Evolutionary conservation across 2,329 filamentous ascomycete genomes (phyloP).

Genomic region (Colletotrichum sp.): DNA sequence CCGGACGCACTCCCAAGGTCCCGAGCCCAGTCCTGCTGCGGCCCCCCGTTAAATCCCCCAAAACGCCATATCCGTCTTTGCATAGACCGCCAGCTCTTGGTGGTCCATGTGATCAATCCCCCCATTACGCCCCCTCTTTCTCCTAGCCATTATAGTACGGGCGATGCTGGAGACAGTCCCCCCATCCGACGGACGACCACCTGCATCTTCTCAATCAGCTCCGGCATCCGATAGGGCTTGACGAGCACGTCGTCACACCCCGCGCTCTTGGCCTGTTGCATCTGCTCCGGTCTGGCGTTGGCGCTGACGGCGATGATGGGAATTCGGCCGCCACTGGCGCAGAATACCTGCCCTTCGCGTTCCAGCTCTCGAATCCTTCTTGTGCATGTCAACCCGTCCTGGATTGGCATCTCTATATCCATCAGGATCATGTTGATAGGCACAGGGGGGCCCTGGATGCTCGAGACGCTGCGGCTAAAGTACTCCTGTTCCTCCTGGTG

Average conservation of each 20-base stretch:
- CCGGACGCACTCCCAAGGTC: conserved; percentile 1
- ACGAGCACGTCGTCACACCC: conserved; percentile 69
- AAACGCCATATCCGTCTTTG: conserved; percentile 8
- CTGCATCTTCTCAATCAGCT: conserved; percentile 64
- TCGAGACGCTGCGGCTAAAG: neutral
- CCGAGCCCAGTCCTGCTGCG: conserved; percentile 12
- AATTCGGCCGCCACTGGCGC: conserved; percentile 50
- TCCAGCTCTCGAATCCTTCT: conserved; percentile 67
- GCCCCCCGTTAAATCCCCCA: neutral
- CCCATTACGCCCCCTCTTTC: neutral
- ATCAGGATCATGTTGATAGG: conserved; percentile 69
- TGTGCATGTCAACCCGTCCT: conserved; percentile 72
- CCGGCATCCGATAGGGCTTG: conserved; percentile 72
- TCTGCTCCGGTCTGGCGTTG: conserved; percentile 69
- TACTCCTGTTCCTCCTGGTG: conserved; percentile 3
- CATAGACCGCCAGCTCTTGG: conserved; percentile 8
- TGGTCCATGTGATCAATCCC: neutral
- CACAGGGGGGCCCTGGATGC: conserved; percentile 21
- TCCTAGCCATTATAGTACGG: neutral
- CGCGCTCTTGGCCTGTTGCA: conserved; percentile 52
- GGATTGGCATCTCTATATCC: conserved; percentile 79
- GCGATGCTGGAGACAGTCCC: conserved; percentile 7
- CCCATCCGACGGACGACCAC: conserved; percentile 43
- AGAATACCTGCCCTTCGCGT: conserved; percentile 51
- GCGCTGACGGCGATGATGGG: conserved; percentile 72